Base-by-base conservation (phyloP, 2,329 filamentous ascomycete species). In the Emericellopsis atlantica region DNA sequence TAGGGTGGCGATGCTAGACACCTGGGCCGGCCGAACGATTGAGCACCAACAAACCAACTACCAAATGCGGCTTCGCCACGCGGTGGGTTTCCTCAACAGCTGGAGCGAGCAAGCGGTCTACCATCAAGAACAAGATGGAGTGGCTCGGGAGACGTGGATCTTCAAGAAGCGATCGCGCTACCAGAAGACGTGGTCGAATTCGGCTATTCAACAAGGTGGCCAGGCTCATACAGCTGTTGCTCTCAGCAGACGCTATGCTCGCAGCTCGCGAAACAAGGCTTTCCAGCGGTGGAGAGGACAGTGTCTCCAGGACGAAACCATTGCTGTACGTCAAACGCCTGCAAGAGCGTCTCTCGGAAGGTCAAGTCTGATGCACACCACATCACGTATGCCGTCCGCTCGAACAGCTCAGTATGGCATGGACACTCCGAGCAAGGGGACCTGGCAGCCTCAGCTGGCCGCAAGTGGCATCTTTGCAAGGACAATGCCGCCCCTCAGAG, bases 361-460 rank as follows among this genome's bases (percentile, higher is more conserved):
- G 12, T 9, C 26, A 12, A 26, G 21, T 29, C 21, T 18, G 39
- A 43, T 18, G 21, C 38, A 22, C 39, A 32, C 52, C 16, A 49
- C 47, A 9, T 48, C 50, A 40, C 50, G 50, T 14, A 47, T 51
- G 12, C 42, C 51, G 14, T 43, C 46, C 11, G 51, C 44, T 38
- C 51, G 52, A 33, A 45, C 46, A 6, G 47, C 51, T 6, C 26
- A 29, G 26, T 29, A 9, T 29, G 9, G 9, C 6, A 29, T 29
- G 12, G 60, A 62, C 37, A 70, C 67, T 7, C 67, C 67, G 2
- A 70, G 65, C n/a, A 64, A 64, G 39, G 63, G 65, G 4, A 29
- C 26, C 3, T 29, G 26, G 26, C 26, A 29, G 12, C 26, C 26
- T 29, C 54, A 61, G 39, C 54, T 61, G 6, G 54, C 61, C 24